Evolutionary conservation across 1,139 yeast species (phyloP).

Genomic region (Casaregolazyma lundiana): DNA sequence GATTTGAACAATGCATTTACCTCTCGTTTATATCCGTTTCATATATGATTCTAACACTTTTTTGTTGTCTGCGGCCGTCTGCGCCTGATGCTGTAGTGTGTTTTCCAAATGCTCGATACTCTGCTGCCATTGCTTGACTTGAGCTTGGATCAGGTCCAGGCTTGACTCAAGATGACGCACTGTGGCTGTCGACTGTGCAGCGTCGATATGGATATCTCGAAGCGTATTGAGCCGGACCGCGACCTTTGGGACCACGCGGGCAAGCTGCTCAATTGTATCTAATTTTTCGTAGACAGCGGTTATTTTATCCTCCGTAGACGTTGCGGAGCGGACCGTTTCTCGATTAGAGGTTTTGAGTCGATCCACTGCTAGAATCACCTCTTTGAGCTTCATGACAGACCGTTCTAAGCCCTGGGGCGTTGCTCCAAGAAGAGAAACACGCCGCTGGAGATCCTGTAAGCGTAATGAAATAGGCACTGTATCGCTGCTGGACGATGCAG

Average conservation of each 20-base stretch:
- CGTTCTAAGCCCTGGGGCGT: slow-evolving; percentile 16
- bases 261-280: slow-evolving; percentile 37
- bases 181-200: slow-evolving; percentile 49
- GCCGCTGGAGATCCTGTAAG: slow-evolving; percentile 7
- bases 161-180: slow-evolving; percentile 45
- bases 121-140: slow-evolving; percentile 41
- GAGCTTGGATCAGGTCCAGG: slow-evolving; percentile 37
- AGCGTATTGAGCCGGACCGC: slow-evolving; percentile 44
- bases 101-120: slow-evolving; percentile 38
- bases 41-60: slow-evolving; percentile 11
- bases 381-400: slow-evolving; percentile 14
- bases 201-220: slow-evolving; percentile 44
- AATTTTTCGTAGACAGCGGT: slow-evolving; percentile 35
- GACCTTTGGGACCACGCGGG: slow-evolving; percentile 39
- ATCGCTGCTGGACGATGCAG: not conserved
- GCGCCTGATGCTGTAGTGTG: slow-evolving; percentile 35
- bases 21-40: not conserved
- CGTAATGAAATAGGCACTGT: slow-evolving; percentile 3
- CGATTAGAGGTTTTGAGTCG: slow-evolving; percentile 10
- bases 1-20: not conserved
- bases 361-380: slow-evolving; percentile 10
- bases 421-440: slow-evolving; percentile 19
- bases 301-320: slow-evolving; percentile 12
- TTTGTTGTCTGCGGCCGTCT: slow-evolving; percentile 19
- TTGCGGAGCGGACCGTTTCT: slow-evolving; percentile 1